Percentiles rank a stretch among this genome's conserved stretches.
phyloP scores from a whole-genome alignment of 2,329 filamentous ascomycete species.

The Apiospora koreana region DNA sequence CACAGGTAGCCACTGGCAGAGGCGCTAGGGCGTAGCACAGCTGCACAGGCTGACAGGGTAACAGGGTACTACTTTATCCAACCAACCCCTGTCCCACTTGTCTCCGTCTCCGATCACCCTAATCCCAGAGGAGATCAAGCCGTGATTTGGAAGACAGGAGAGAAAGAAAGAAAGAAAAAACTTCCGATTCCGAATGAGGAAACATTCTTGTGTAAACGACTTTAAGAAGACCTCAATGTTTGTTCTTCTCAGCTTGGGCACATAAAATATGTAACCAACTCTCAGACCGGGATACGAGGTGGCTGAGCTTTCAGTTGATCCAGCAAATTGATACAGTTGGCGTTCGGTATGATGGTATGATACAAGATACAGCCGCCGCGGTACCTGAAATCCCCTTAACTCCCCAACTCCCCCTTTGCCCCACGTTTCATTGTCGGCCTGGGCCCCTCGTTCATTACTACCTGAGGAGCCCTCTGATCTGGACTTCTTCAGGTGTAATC shows the following conservation, averaged over 20 bases:
- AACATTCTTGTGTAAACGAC: not conserved
- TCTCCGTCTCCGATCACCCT: not conserved
- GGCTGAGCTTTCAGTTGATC: not conserved
- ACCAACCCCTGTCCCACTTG: not conserved
- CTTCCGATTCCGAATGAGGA: not conserved
- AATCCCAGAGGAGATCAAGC: constrained; percentile 1
- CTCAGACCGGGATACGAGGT: not conserved
- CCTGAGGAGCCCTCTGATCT: not conserved
- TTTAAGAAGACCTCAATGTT: not conserved
- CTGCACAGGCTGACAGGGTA: not conserved
- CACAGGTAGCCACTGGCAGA: not conserved
- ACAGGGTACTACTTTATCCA: not conserved
- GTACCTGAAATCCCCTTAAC: not conserved
- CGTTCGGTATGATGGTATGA: not conserved
- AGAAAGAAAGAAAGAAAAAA: not conserved
- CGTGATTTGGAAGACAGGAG: not conserved
- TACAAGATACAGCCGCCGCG: not conserved
- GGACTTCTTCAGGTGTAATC: not conserved
- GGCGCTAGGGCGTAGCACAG: too few species aligned
- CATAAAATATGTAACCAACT: too few species aligned
- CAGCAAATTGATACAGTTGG: not conserved
- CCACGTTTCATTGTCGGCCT: not conserved
- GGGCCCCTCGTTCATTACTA: not conserved
- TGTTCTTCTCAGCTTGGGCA: not conserved
- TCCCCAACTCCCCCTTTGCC: not conserved